phyloP scores from a whole-genome alignment of 2,329 filamentous ascomycete species.

The Neonectria hederae region DNA sequence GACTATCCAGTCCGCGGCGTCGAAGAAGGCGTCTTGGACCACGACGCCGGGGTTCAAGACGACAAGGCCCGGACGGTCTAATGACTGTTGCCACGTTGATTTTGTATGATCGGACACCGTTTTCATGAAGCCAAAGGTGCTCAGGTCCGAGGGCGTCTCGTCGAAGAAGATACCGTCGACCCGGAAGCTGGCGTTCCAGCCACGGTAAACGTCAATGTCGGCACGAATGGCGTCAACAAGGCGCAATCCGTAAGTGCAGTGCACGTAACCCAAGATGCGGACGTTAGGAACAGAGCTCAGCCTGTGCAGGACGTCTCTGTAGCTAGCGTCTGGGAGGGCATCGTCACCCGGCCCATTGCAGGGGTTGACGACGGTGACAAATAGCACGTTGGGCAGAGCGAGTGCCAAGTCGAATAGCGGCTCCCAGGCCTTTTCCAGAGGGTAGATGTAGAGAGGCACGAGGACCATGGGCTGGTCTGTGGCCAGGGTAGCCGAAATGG shows the following conservation, averaged over 20 bases:
- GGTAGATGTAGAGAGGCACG: constrained; percentile 31
- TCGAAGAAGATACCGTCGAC: constrained; percentile 33
- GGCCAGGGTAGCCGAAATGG: neutral
- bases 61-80: constrained; percentile 11
- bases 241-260: constrained; percentile 29
- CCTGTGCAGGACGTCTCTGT: constrained; percentile 14
- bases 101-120: constrained; percentile 23
- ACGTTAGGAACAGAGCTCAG: constrained; percentile 19
- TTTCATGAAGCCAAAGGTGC: neutral
- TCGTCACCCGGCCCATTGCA: constrained; percentile 25
- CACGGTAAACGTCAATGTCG: constrained; percentile 24
- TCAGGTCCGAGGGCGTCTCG: constrained; percentile 24
- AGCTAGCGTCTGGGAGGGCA: constrained; percentile 24
- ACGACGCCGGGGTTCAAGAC: constrained; percentile 26
- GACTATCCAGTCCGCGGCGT: constrained; percentile 22
- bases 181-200: constrained; percentile 25
- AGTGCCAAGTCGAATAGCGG: constrained; percentile 23
- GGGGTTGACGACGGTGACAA: constrained; percentile 28
- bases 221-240: constrained; percentile 1
- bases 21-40: constrained; percentile 19
- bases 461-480: constrained; percentile 18
- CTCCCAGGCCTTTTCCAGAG: constrained; percentile 23
- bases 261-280: constrained; percentile 26
- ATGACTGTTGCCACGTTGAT: constrained; percentile 16
- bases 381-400: constrained; percentile 19